Evolutionary conservation across 2,329 filamentous ascomycete genomes (phyloP).

Genomic region (Trichoderma gracile): DNA sequence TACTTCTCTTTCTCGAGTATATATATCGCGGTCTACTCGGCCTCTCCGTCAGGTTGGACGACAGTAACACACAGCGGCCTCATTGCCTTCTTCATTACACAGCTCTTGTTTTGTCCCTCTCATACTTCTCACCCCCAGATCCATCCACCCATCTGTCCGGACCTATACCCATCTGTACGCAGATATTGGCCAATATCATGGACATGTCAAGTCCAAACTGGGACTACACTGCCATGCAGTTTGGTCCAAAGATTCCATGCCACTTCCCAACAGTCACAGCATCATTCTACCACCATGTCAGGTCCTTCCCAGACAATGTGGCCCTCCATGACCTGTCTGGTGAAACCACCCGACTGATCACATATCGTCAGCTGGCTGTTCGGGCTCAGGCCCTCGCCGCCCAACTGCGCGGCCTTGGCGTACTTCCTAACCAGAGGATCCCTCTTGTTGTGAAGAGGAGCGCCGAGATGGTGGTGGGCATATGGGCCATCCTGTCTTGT

Average conservation of each 20-base stretch:
- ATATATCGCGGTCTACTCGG: slow-evolving; percentile 17
- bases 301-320: slow-evolving; percentile 39
- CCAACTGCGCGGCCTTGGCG: slow-evolving; percentile 42
- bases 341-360: slow-evolving; percentile 38
- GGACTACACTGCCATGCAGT: slow-evolving; percentile 22
- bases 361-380: slow-evolving; percentile 48
- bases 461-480: slow-evolving; percentile 58
- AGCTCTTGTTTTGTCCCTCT: not conserved
- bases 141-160: not conserved
- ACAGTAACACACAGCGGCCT: not conserved
- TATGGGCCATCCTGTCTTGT: slow-evolving; percentile 56
- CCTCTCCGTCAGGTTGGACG: slow-evolving; percentile 19
- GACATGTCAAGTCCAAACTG: slow-evolving; percentile 27
- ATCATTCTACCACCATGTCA: slow-evolving; percentile 43
- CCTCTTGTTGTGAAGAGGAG: slow-evolving; percentile 58
- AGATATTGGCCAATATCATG: slow-evolving; percentile 19
- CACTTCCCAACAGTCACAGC: slow-evolving; percentile 44
- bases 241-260: slow-evolving; percentile 28
- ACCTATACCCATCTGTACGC: not conserved
- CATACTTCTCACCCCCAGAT: not conserved
- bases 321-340: slow-evolving; percentile 44
- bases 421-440: slow-evolving; percentile 49
- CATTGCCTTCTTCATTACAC: not conserved
- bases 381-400: slow-evolving; percentile 46
- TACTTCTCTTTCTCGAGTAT: slow-evolving; percentile 1